Conservation (phyloP, 1,284 basidiomycete genomes). For the Athelia psychrophila region DNA sequence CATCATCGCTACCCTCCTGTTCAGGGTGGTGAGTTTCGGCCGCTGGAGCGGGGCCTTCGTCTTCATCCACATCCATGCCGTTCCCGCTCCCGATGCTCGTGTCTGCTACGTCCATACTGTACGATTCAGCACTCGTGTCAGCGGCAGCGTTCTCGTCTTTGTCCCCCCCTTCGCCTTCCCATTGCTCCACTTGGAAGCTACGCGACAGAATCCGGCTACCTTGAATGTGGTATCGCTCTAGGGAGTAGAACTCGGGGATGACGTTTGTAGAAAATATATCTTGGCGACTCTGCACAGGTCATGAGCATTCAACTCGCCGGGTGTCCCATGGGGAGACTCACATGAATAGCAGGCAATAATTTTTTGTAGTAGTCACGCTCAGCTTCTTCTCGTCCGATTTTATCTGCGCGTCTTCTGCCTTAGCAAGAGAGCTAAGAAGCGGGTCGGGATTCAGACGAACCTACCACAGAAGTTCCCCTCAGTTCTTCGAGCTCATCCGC, state of each 20-base stretch:
- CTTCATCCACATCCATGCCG: constrained; percentile 57
- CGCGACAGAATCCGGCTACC: constrained; percentile 93
- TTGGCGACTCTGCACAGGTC: constrained; percentile 52
- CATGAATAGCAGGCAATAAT: constrained; percentile 65
- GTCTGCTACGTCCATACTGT: constrained; percentile 15
- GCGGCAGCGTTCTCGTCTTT: constrained; percentile 24
- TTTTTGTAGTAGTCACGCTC: constrained; percentile 72
- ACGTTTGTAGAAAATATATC: constrained; percentile 64
- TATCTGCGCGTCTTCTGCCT: constrained; percentile 46
- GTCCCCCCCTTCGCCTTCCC: constrained; percentile 36
- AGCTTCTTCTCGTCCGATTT: constrained; percentile 85
- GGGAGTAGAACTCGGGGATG: constrained; percentile 55
- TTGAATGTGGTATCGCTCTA: constrained; percentile 85
- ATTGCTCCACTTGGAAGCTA: constrained; percentile 77
- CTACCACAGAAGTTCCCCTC: constrained; percentile 81
- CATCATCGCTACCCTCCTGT: constrained; percentile 35
- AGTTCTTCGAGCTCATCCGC: constrained; percentile 75
- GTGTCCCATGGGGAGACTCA: constrained; percentile 26
- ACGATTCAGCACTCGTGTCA: constrained; percentile 22
- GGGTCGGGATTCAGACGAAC: constrained; percentile 43
- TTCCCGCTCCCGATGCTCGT: constrained; percentile 33
- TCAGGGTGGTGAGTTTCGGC: constrained; percentile 25
- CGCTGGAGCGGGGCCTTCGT: constrained; percentile 17
- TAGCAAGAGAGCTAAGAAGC: constrained; percentile 3
- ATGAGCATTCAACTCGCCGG: constrained; percentile 1